phyloP scores from a whole-genome alignment of 2,329 filamentous ascomycete species.

The Pyrenochaeta sp. region DNA sequence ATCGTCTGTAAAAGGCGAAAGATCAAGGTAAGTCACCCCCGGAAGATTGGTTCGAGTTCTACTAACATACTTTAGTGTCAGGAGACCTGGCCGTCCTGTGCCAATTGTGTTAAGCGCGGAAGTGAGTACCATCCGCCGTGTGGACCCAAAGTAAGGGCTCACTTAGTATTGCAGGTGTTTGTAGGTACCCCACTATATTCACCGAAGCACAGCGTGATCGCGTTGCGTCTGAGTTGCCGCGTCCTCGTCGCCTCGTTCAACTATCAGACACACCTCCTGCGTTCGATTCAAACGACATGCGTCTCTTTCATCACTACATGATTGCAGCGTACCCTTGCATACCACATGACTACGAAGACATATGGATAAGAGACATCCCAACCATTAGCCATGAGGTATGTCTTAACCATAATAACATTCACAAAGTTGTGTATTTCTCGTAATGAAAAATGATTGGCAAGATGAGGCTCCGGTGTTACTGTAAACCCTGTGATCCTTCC shows the following conservation, averaged over 20 bases:
- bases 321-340: conserved; percentile 49
- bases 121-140: conserved; percentile 2
- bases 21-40: conserved; percentile 65
- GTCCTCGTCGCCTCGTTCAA: conserved; percentile 18
- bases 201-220: conserved; percentile 23
- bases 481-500: too few relatives aligned
- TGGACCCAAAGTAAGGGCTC: not conserved
- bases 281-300: conserved; percentile 58
- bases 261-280: conserved; percentile 23
- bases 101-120: conserved; percentile 48
- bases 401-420: not conserved
- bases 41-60: not conserved
- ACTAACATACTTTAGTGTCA: conserved; percentile 36
- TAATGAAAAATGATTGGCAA: too few relatives aligned
- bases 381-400: conserved; percentile 24
- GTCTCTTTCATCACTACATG: conserved; percentile 64
- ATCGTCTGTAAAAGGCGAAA: conserved; percentile 72
- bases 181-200: conserved; percentile 42
- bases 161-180: conserved; percentile 21
- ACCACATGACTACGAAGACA: conserved; percentile 16
- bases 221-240: conserved; percentile 13
- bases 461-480: too few relatives aligned
- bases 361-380: conserved; percentile 29
- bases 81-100: conserved; percentile 50
- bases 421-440: too few relatives aligned